Evolutionary conservation across 257 asterid genomes (phyloP), one percentile per base, ranked within the genome.

Genomic region (Handroanthus guayacan): DNA sequence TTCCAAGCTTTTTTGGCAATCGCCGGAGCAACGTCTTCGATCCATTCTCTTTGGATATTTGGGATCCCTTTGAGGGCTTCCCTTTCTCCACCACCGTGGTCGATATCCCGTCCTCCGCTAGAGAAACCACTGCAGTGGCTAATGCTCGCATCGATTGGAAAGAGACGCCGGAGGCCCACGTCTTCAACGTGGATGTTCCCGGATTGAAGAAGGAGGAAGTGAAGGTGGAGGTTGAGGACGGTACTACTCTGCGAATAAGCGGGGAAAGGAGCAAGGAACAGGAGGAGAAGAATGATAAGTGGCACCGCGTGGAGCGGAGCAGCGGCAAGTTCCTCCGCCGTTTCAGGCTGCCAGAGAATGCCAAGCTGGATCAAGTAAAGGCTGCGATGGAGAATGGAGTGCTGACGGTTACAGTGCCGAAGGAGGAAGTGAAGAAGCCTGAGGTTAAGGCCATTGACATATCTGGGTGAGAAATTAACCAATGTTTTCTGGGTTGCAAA

Each of bases 221-320:
- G 60, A 81, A 71, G 66, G 86, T 82, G 41, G 86, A 79, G 75
- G 74, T 82, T 37, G 86, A 82, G 71, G 84, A 82, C 1, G 81
- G 83, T 38, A 74, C 63, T 1, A 75, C 79, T 4, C 76, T 83
- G 5, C 83, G 73, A 78, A 83, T 83, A 6, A 80, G 85, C 63
- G 85, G 81, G 18, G 79, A 84, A 55, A 75, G 79, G 31, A 84
- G 74, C 77, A 67, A 67, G 1, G 83, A 84, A 57, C 52, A 78
- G 74, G 87, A 80, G 70, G 85, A 81, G 77, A 81, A 78, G 83
- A 78, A 69, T 52, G 87, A 83, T 62, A 83, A 62, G 6, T 83
- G 87, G 85, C 83, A 75, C 77, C 85, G 83, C 16, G 11, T 83
- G 17, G 86, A 79, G 86, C 50, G 82, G 63, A 78, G 82, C 54